Base-by-base conservation (phyloP, 2,329 filamentous ascomycete genomes). In the Colletotrichum sp. region DNA sequence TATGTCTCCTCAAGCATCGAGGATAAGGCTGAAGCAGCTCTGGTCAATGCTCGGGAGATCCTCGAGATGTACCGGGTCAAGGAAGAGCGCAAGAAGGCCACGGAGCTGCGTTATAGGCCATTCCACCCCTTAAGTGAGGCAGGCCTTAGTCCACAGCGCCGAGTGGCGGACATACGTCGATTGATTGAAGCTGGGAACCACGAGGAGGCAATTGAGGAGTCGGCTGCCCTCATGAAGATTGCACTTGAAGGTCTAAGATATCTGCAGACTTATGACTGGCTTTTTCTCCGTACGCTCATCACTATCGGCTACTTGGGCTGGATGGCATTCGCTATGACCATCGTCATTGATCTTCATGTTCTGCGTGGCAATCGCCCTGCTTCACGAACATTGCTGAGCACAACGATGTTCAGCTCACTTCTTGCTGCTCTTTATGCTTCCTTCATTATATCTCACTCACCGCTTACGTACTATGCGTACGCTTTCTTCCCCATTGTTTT, bases 1-100 rank as follows among this genome's bases (percentile, higher is more conserved):
- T 99, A 94, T 83, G 86, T 99, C 10, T 91, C 94, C 67, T 95
- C 93, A 1, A 89, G 89, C 79, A 89, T 92, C 10, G 89, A 92
- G 69, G 92, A 95, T 78, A 98, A 99, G 84, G 95, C 98, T 0
- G 90, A 95, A 80, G 96, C 96, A 2, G 92, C 95, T 8, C 87
- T 98, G 24, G 93, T 94, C 49, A 99, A 99, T 81, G 94, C 96
- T 0, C 92, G 92, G 79, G 93, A 94, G 55, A 97, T 99, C 64
- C 87, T 99, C 34, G 97, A 99, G 83, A 98, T 98, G 94, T 99
- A 99, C 82, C 92, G 91, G 30, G 94, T 99, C 75, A 99, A 99
- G 85, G 96, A 99, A 83, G 92, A 93, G 78, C 90, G 93, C 78
- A 99, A 99, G 86, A 92, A 92, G 81, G 88, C 90, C 1, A 94